Evolutionary conservation across 345 rosid species (phyloP), one percentile per base, ranked within the genome.

Genomic region (Ricinus communis): DNA sequence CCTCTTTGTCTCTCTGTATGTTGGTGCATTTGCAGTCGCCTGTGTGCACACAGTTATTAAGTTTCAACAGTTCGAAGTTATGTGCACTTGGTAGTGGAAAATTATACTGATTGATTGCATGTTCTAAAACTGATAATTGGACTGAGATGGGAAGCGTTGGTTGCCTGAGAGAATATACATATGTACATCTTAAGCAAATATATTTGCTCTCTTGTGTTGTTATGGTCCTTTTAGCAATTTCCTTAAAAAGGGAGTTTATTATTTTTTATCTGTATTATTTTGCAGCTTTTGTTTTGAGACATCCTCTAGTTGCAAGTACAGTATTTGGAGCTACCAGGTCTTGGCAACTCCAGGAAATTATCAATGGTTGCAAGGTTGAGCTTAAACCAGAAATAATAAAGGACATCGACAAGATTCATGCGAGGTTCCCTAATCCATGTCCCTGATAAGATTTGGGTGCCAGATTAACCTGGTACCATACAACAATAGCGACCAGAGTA

Each of bases 281-380:
- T 45, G 19, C 83, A 85, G 87, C 76, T 1, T 87, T 85, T 68
- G 86, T 83, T 54, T 66, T 83, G 78, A 73, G 79, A 56, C 88
- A 82, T 70, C 86, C 89, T 66, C 81, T 80, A 13, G 82, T 83
- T 50, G 91, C 85, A 36, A 85, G 88, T 72, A 74, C 83, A 40
- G 67, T 87, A 53, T 82, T 85, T 62, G 91, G 87, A 25, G 85
- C 77, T 45, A 85, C 87, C 68, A 81, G 71, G 77, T 30, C 68
- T 69, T 83, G 85, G 83, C 90, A 86, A 72, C 85, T 88, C 36
- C 74, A 50, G 57, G 84, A 83, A 68, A 86, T 76, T 59, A 53
- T 86, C 6, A 47, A 64, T 24, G 77, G 84, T 14, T 78, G 87
- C 79, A 62, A 68, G 31, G 71, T 79, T 59, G 75, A 85, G 52